Conservation (phyloP, 192 early-diverging fungal genomes). For the Gaertneriomyces semiglobifer region DNA sequence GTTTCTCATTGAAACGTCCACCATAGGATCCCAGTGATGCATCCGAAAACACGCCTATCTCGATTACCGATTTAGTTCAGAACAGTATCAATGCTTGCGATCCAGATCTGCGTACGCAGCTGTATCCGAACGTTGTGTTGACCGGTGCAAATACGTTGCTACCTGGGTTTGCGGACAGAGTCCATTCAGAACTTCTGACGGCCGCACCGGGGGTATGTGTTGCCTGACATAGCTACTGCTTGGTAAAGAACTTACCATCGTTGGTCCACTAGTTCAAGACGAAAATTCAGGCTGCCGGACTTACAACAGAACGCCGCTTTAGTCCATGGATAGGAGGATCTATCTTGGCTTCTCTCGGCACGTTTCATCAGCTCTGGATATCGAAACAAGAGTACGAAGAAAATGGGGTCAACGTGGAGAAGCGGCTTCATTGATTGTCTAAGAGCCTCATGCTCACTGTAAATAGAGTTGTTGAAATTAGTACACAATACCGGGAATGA, state of each 20-base stretch:
- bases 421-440: slow-evolving; percentile 42
- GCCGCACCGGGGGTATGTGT: slow-evolving; percentile 64
- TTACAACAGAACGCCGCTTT: slow-evolving; percentile 79
- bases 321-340: slow-evolving; percentile 98
- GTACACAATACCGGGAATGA: no score
- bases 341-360: slow-evolving; percentile 88
- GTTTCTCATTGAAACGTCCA: not conserved
- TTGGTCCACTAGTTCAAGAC: slow-evolving; percentile 60
- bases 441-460: not conserved
- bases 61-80: slow-evolving; percentile 71
- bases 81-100: slow-evolving; percentile 77
- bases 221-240: slow-evolving; percentile 6
- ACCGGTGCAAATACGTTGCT: slow-evolving; percentile 88
- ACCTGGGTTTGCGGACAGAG: slow-evolving; percentile 82
- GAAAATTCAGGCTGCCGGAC: slow-evolving; percentile 75
- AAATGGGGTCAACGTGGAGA: slow-evolving; percentile 76
- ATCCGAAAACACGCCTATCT: slow-evolving; percentile 10
- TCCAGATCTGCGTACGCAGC: slow-evolving; percentile 76
- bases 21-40: not conserved
- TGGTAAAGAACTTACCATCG: slow-evolving; percentile 4
- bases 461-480: not conserved
- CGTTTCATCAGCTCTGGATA: slow-evolving; percentile 99
- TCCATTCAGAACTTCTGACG: slow-evolving; percentile 62
- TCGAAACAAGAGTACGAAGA: slow-evolving; percentile 95
- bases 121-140: slow-evolving; percentile 79